Base-by-base conservation (phyloP, 2,329 filamentous ascomycete genomes). In the Zymoseptoria crescenta region DNA sequence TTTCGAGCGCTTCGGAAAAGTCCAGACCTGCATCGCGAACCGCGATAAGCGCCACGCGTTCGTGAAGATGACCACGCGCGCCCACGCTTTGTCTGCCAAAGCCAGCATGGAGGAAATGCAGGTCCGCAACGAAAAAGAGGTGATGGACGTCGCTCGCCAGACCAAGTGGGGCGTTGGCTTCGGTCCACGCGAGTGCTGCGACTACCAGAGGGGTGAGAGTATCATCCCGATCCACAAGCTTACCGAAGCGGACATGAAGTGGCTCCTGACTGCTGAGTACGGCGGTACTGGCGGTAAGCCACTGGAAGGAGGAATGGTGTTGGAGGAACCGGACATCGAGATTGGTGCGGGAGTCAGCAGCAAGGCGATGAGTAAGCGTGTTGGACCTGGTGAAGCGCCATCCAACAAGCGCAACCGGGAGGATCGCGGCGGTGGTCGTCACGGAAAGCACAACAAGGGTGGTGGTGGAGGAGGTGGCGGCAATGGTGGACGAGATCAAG, bases 131-230 rank as follows among this genome's bases (percentile, higher is more conserved):
- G 83, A 86, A 60, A 81, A 87, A 4, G 87, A 90, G 55, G 83
- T 88, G 67, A 84, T 90, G 64, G 83, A 91, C 56, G 83, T 79
- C 62, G 78, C 77, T 49, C 76, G 78, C 20, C 69, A 94, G 86
- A 97, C 93, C 49, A 87, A 94, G 64, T 99, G 94, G 94, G 94
- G 94, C 65, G 94, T 99, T 54, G 94, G 94, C 16, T 99, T 96
- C 70, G 94, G 94, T 2, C 94, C 94, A 52, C 86, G 94, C 70
- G 94, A 99, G 73, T 99, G 94, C 79, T 96, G 91, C 73, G 92
- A 99, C 75, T 99, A 99, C 74, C 83, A 87, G 65, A 94, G 87
- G 9, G 94, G 94, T 55, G 82, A 97, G 74, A 97, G 92, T 73
- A 79, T 96, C 57, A 97, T 99, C 64, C 94, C 94, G 1, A 94